A percentile compares a stretch with the other conserved stretches of the same genome.
phyloP scores from a whole-genome alignment of 1,284 basidiomycete genomes.

The Marasmius oreades region DNA sequence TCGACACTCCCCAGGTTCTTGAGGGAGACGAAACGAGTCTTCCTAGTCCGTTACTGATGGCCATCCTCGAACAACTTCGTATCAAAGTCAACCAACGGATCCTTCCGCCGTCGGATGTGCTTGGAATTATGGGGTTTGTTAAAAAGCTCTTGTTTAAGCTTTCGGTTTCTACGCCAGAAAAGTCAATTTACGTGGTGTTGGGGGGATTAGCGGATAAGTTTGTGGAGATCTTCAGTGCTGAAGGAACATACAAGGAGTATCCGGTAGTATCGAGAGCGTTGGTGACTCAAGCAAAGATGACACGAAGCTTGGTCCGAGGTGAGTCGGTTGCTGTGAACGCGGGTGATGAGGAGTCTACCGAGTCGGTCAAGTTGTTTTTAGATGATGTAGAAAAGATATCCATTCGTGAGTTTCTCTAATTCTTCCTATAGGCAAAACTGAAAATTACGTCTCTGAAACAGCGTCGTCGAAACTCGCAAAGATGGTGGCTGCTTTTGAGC shows the following conservation, averaged over 20 bases:
- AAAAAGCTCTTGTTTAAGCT: slow-evolving; percentile 60
- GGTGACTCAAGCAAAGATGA: not conserved
- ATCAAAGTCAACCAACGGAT: slow-evolving; percentile 56
- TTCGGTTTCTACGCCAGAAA: slow-evolving; percentile 46
- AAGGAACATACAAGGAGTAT: slow-evolving; percentile 1
- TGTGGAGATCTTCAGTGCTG: slow-evolving; percentile 24
- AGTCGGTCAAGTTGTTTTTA: not conserved
- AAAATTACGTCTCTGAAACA: too few species aligned
- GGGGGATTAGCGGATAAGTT: slow-evolving; percentile 35
- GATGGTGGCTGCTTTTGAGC: slow-evolving; percentile 41
- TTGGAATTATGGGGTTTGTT: slow-evolving; percentile 61
- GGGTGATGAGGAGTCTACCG: not conserved
- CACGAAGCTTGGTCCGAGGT: not conserved
- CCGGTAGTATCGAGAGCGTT: not conserved
- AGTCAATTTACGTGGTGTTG: slow-evolving; percentile 29
- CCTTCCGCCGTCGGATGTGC: slow-evolving; percentile 54
- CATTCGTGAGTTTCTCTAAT: slow-evolving; percentile 22
- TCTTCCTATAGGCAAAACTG: too few species aligned
- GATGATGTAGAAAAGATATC: slow-evolving; percentile 20
- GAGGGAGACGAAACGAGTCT: not conserved
- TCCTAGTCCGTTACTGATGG: slow-evolving; percentile 74
- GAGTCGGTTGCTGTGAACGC: not conserved
- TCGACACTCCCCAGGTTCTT: too few species aligned
- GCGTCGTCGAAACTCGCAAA: slow-evolving; percentile 31
- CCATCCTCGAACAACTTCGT: slow-evolving; percentile 71